phyloP scores from a whole-genome alignment of 1,139 yeast species.

The Fermentozyma sake region DNA sequence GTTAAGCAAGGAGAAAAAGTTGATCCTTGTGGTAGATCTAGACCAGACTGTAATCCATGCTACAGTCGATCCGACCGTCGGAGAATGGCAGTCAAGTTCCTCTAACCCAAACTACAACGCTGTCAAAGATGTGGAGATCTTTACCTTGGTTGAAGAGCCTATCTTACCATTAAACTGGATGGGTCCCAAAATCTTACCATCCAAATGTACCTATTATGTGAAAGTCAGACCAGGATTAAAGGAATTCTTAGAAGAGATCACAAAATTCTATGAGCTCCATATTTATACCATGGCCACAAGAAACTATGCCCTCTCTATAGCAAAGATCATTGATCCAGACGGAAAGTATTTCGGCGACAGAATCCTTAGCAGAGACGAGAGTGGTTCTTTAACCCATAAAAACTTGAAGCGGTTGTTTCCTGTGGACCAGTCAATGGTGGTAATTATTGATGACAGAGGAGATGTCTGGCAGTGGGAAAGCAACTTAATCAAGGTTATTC shows the following conservation, averaged over 20 bases:
- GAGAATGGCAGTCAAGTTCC: conserved; percentile 91
- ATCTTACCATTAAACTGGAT: conserved; percentile 52
- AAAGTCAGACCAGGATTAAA: conserved; percentile 85
- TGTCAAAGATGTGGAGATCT: conserved; percentile 74
- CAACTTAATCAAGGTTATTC: conserved; percentile 85
- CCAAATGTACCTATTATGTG: conserved; percentile 83
- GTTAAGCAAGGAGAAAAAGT: conserved; percentile 57
- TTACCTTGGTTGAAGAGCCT: conserved; percentile 73
- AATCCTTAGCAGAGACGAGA: conserved; percentile 88
- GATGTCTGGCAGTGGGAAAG: conserved; percentile 99
- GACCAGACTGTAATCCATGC: conserved; percentile 98
- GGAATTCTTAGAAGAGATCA: conserved; percentile 62
- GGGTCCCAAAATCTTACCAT: conserved; percentile 56
- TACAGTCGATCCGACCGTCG: conserved; percentile 95
- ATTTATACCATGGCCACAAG: conserved; percentile 99
- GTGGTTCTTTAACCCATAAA: conserved; percentile 88
- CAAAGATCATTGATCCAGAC: conserved; percentile 86
- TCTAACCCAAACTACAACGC: conserved; percentile 80
- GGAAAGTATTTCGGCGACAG: conserved; percentile 87
- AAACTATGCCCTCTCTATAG: conserved; percentile 86
- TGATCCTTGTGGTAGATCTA: conserved; percentile 89
- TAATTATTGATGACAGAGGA: conserved; percentile 94
- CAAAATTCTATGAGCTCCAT: conserved; percentile 78
- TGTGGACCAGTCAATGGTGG: conserved; percentile 94
- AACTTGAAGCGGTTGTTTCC: conserved; percentile 87